phyloP scores from a whole-genome alignment of 1,139 yeast genomes.

The Yamadazyma sp. region DNA sequence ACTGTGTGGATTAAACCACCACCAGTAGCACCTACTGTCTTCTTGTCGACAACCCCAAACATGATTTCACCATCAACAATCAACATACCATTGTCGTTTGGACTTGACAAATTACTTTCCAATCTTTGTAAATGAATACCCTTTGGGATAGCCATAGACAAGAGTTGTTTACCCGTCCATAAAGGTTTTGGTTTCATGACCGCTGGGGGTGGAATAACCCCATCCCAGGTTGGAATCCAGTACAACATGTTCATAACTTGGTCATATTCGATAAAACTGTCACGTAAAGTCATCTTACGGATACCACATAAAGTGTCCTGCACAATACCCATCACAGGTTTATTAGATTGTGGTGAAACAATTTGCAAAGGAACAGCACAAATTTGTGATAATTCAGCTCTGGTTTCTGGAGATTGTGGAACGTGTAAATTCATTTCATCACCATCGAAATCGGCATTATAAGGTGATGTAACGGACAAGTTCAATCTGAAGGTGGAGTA shows the following conservation, averaged over 20 bases:
- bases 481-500: slow-evolving; percentile 96
- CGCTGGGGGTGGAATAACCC: slow-evolving; percentile 97
- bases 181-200: slow-evolving; percentile 91
- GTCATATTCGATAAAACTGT: slow-evolving; percentile 82
- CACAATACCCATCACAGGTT: slow-evolving; percentile 99
- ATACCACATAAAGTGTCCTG: slow-evolving; percentile 98
- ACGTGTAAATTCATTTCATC: slow-evolving; percentile 99
- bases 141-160: slow-evolving; percentile 90
- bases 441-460: slow-evolving; percentile 99
- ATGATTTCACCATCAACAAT: slow-evolving; percentile 90
- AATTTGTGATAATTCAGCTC: slow-evolving; percentile 91
- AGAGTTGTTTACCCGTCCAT: slow-evolving; percentile 96
- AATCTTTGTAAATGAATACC: slow-evolving; percentile 94
- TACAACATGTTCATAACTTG: slow-evolving; percentile 95
- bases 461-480: slow-evolving; percentile 95
- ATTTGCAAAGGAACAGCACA: slow-evolving; percentile 97
- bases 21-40: slow-evolving; percentile 97
- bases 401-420: slow-evolving; percentile 97
- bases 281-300: slow-evolving; percentile 92
- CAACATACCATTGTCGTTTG: slow-evolving; percentile 89
- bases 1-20: slow-evolving; percentile 98
- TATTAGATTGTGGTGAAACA: slow-evolving; percentile 97
- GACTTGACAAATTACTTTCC: slow-evolving; percentile 82
- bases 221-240: slow-evolving; percentile 99
- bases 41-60: slow-evolving; percentile 97